phyloP scores from a whole-genome alignment of 805 yeast species.

The Scheffersomyces lignosus region DNA sequence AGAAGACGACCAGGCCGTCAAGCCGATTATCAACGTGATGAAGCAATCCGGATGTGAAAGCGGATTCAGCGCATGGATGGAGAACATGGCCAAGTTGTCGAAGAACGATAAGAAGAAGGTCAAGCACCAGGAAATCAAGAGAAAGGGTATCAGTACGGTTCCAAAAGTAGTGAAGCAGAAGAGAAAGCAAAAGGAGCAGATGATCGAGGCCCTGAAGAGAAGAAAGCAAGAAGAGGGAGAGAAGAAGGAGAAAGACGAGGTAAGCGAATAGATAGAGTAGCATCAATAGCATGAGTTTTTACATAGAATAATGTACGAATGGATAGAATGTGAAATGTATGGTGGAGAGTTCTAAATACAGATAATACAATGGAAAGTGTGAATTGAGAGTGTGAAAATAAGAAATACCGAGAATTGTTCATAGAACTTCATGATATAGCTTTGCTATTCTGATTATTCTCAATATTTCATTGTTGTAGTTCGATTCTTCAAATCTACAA shows the following conservation, averaged over 20 bases:
- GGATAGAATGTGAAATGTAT: no score
- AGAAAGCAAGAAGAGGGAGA: constrained; percentile 38
- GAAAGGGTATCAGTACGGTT: constrained; percentile 82
- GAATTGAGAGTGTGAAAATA: no score
- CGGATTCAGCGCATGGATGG: constrained; percentile 80
- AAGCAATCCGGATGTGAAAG: constrained; percentile 77
- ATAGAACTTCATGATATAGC: no score
- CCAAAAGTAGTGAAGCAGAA: constrained; percentile 67
- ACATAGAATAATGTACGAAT: no score
- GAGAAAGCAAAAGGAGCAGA: constrained; percentile 60
- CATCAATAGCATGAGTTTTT: no score
- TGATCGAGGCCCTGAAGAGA: constrained; percentile 75
- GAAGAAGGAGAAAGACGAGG: neutral
- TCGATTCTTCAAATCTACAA: no score
- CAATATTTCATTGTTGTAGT: no score
- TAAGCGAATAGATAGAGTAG: neutral
- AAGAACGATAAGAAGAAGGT: constrained; percentile 62
- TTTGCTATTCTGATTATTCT: no score
- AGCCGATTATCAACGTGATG: constrained; percentile 91
- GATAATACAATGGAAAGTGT: no score
- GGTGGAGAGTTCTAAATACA: no score
- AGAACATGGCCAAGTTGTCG: constrained; percentile 61
- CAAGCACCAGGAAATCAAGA: constrained; percentile 56
- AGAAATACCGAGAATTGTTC: no score
- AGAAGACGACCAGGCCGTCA: constrained; percentile 74